Evolutionary conservation across 169 alveolate species (phyloP).

Genomic region (Babesia sp.): DNA sequence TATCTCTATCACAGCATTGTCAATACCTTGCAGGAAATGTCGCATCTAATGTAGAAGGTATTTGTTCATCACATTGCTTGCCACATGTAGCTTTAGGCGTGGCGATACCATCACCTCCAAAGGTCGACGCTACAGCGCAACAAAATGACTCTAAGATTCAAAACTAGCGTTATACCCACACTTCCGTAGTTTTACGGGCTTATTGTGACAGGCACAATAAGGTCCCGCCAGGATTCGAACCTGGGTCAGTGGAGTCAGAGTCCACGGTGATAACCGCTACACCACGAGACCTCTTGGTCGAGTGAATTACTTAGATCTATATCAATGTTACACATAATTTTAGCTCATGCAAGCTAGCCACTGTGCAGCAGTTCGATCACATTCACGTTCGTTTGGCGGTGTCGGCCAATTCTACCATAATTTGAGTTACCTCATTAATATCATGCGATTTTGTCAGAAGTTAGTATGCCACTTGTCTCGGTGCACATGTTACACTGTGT

Average conservation of each 20-base stretch:
- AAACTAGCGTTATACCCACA: background rate
- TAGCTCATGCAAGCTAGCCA: too few relatives aligned
- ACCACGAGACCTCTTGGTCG: slow-evolving; percentile 89
- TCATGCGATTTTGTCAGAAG: too few relatives aligned
- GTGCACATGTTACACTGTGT: background rate
- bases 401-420: too few relatives aligned
- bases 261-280: slow-evolving; percentile 67
- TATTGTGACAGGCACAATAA: background rate
- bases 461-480: background rate
- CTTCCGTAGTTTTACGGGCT: background rate
- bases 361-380: too few relatives aligned
- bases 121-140: background rate
- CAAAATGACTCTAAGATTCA: background rate
- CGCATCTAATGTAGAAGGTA: slow-evolving; percentile 28
- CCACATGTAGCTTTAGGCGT: background rate
- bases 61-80: background rate
- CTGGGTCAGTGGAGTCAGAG: slow-evolving; percentile 56
- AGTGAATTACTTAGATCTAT: too few relatives aligned
- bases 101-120: slow-evolving; percentile 1
- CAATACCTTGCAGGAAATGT: background rate
- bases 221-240: slow-evolving; percentile 50
- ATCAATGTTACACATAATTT: too few relatives aligned
- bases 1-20: background rate
- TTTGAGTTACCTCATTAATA: too few relatives aligned
- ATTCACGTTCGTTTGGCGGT: too few relatives aligned